A percentile compares a stretch with the other conserved stretches of the same genome.
phyloP scores from a whole-genome alignment of 2,329 filamentous ascomycete genomes.

The Cytospora piceae region DNA sequence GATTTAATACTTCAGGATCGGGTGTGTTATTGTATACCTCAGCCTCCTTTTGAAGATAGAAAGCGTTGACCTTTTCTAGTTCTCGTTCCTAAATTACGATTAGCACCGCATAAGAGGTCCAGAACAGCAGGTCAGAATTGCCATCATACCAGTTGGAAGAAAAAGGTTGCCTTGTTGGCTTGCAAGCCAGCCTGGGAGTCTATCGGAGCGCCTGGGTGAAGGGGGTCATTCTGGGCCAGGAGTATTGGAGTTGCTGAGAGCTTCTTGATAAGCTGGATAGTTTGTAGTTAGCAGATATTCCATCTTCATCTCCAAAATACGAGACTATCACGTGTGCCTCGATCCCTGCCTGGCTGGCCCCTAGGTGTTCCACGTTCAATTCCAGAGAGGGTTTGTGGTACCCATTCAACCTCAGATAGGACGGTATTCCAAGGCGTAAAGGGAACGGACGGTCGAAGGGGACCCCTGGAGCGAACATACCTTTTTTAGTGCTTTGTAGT shows the following conservation, averaged over 20 bases:
- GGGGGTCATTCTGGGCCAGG: conserved; percentile 70
- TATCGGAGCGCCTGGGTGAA: conserved; percentile 49
- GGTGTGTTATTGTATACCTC: conserved; percentile 64
- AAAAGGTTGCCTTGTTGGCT: conserved; percentile 98
- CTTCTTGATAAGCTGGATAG: conserved; percentile 89
- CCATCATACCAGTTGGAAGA: conserved; percentile 84
- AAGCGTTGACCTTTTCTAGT: conserved; percentile 96
- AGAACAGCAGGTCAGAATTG: conserved; percentile 7
- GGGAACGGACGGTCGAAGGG: neutral
- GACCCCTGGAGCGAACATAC: conserved; percentile 51
- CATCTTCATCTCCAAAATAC: neutral
- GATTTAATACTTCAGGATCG: neutral
- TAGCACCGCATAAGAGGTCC: conserved; percentile 40
- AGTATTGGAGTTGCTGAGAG: conserved; percentile 89
- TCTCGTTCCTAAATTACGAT: conserved; percentile 79
- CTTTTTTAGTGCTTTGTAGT: conserved; percentile 99
- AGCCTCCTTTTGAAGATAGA: conserved; percentile 96
- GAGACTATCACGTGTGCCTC: neutral
- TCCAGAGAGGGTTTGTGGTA: conserved; percentile 6
- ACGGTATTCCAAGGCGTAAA: neutral
- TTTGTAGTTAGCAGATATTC: conserved; percentile 38
- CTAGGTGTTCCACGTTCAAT: neutral
- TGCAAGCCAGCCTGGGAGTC: conserved; percentile 90
- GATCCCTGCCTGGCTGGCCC: neutral
- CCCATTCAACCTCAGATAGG: neutral